Evolutionary conservation across 495 filamentous ascomycete species (phyloP).

Genomic region (Hypoxylon intermedium): DNA sequence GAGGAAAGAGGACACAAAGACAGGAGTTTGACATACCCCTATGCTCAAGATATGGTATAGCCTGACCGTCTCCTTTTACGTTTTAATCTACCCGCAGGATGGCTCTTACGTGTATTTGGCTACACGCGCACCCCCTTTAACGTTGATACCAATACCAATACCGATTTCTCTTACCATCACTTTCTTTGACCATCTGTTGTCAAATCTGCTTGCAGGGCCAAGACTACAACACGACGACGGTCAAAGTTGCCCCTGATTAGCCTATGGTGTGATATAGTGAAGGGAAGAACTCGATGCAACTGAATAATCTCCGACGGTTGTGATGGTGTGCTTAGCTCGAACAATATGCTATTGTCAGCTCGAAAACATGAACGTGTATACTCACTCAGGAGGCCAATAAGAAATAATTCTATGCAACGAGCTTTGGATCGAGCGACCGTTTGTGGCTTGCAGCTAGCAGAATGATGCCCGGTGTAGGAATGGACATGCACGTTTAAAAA

Average conservation of each 20-base stretch:
- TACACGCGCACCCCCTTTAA: neutral
- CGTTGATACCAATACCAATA: neutral
- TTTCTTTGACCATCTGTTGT: neutral
- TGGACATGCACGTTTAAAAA: no score
- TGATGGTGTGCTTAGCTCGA: neutral
- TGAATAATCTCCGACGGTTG: constrained; percentile 13
- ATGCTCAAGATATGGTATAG: constrained; percentile 4
- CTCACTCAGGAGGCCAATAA: no score
- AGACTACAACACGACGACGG: neutral
- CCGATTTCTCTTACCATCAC: neutral
- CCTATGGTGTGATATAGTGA: constrained; percentile 17
- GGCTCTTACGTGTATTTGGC: neutral
- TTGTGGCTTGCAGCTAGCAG: no score
- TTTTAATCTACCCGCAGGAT: neutral
- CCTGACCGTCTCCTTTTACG: neutral
- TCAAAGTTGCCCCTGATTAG: neutral
- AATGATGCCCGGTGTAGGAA: no score
- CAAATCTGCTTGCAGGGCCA: neutral
- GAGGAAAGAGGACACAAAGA: constrained; percentile 24
- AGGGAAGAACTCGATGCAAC: constrained; percentile 18
- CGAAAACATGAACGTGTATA: neutral
- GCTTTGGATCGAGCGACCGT: no score
- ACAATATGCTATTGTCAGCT: neutral
- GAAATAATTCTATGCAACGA: no score
- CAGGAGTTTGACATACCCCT: constrained; percentile 23